These are phyloP conservation scores for Blastobotrys aristatus DNA, from an alignment of 1,139 yeast species.

Conservation along the genomic window DNA sequence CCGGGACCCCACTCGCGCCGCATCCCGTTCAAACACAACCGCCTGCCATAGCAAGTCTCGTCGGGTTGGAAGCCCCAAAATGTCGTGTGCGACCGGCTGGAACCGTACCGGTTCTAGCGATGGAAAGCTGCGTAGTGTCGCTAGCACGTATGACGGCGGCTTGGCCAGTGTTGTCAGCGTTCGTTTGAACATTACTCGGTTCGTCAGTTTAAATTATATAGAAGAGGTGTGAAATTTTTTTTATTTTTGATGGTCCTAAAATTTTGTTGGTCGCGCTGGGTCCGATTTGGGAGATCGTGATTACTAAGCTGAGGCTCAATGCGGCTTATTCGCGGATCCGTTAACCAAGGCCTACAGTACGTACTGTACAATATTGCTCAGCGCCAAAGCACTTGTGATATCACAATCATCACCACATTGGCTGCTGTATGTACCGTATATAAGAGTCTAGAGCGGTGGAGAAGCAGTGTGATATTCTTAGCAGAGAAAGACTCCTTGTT, in stretches of 20 bases:
- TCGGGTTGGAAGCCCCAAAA: constrained; percentile 71
- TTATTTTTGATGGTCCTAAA: not conserved
- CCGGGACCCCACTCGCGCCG: constrained; percentile 82
- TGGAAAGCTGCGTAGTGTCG: constrained; percentile 82
- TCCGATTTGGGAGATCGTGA: no score
- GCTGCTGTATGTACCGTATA: no score
- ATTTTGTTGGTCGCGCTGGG: not conserved
- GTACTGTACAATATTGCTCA: no score
- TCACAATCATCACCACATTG: no score
- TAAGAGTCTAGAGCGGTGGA: no score
- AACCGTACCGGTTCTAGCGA: constrained; percentile 77
- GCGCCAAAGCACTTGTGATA: no score
- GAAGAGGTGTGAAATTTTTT: not conserved
- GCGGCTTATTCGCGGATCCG: no score
- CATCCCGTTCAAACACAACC: constrained; percentile 86
- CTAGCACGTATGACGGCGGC: constrained; percentile 73
- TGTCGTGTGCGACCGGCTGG: constrained; percentile 65
- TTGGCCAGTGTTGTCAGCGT: constrained; percentile 10
- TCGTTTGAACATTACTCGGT: not conserved
- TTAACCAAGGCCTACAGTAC: no score
- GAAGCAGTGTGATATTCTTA: no score
- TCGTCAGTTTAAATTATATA: no score
- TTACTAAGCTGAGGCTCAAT: no score
- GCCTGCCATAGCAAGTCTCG: constrained; percentile 94
- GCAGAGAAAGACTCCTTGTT: no score